A percentile compares a stretch with the other conserved stretches of the same genome.
Conservation (phyloP, 176 grass and related monocot species). For the Rhynchospora tenuis region DNA sequence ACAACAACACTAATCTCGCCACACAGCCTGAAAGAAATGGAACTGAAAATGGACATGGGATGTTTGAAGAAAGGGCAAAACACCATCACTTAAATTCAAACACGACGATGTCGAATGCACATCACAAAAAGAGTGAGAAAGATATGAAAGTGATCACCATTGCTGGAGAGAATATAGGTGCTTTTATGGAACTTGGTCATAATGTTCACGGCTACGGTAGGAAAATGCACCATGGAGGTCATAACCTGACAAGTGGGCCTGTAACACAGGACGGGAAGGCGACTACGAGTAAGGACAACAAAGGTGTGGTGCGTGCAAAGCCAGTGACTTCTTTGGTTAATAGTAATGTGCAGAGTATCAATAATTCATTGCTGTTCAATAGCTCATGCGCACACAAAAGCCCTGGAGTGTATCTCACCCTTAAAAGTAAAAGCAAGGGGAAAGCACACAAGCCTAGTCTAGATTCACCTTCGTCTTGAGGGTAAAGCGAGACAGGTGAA, state of each 20-base stretch:
- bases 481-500: neutral
- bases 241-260: neutral
- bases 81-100: neutral
- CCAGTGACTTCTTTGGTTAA: conserved; percentile 31
- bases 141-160: conserved; percentile 30
- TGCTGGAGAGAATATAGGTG: conserved; percentile 38
- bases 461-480: neutral
- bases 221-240: conserved; percentile 11
- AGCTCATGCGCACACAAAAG: conserved; percentile 15
- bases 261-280: neutral
- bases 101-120: neutral
- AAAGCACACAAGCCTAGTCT: neutral
- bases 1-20: neutral
- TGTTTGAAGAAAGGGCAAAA: neutral
- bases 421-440: conserved; percentile 13
- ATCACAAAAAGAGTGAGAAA: conserved; percentile 17
- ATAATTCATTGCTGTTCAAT: conserved; percentile 39
- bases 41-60: neutral
- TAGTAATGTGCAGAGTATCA: conserved; percentile 44
- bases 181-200: conserved; percentile 30
- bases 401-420: conserved; percentile 33
- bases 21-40: neutral
- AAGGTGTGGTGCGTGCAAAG: conserved; percentile 2
- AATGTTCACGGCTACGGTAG: neutral
- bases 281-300: neutral